phyloP scores from a whole-genome alignment of 1,284 basidiomycete species.

The Cryptococcus sp. region DNA sequence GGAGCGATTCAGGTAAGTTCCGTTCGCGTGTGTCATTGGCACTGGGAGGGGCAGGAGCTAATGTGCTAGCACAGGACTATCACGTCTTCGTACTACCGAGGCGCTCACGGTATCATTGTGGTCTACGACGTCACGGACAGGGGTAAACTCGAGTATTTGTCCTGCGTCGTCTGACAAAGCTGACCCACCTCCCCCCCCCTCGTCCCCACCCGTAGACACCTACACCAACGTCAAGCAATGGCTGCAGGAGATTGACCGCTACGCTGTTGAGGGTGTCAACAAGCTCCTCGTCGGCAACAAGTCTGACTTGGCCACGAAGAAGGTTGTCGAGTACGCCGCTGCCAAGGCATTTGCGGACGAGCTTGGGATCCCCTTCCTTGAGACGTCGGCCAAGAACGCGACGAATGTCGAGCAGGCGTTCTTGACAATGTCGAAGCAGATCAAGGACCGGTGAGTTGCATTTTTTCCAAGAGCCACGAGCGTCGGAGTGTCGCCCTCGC shows the following conservation, averaged over 20 bases:
- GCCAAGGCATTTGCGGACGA: constrained; percentile 99
- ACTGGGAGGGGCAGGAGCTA: too few species aligned
- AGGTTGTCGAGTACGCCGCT: constrained; percentile 95
- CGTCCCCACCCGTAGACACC: constrained; percentile 61
- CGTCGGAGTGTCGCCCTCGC: not conserved
- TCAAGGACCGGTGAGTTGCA: constrained; percentile 69
- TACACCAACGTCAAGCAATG: constrained; percentile 99
- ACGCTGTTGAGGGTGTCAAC: constrained; percentile 98
- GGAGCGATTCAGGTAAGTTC: constrained; percentile 70
- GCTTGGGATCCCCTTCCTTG: constrained; percentile 91
- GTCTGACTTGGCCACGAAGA: constrained; percentile 95
- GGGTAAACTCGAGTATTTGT: constrained; percentile 56
- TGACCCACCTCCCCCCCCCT: not conserved
- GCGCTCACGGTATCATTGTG: constrained; percentile 95
- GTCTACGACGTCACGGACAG: constrained; percentile 99
- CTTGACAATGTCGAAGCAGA: constrained; percentile 99
- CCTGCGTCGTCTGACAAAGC: not conserved
- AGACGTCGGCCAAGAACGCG: constrained; percentile 98
- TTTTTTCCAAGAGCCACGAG: too few species aligned
- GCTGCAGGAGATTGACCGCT: constrained; percentile 99
- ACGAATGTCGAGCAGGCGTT: constrained; percentile 99
- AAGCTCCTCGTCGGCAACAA: constrained; percentile 98
- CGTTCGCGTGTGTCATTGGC: too few species aligned
- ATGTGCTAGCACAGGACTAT: constrained; percentile 61
- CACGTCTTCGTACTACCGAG: constrained; percentile 94